These are phyloP conservation scores for Hylodesmum podocarpum DNA, from an alignment of 306 rosid species.

Conservation along the genomic window DNA sequence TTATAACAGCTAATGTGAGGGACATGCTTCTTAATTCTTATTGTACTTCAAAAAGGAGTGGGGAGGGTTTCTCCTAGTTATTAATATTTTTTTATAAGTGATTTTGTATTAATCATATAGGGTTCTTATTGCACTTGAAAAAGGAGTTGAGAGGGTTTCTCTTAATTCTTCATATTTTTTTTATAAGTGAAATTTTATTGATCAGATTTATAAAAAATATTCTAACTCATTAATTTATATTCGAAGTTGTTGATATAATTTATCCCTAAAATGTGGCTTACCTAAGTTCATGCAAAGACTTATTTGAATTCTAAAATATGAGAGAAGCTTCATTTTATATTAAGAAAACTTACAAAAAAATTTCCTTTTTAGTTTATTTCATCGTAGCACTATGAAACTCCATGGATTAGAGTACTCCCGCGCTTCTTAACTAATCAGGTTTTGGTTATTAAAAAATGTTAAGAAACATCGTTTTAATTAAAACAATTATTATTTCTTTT, in stretches of 20 bases:
- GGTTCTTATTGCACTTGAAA: too few species aligned
- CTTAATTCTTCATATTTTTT: too few species aligned
- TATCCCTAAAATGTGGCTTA: neutral
- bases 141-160: too few species aligned
- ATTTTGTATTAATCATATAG: neutral
- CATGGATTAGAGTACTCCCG: neutral
- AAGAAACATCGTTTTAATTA: neutral
- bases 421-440: neutral
- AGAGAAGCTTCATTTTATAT: neutral
- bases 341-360: neutral
- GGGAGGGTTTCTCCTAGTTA: neutral
- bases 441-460: neutral
- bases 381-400: neutral
- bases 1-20: neutral
- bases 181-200: neutral
- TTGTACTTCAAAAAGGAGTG: neutral
- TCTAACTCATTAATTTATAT: neutral
- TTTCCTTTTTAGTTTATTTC: neutral
- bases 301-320: neutral
- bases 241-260: neutral
- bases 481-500: neutral
- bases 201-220: neutral
- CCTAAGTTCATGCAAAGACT: neutral
- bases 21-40: neutral
- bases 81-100: neutral